A percentile compares a stretch with the other conserved stretches of the same genome.
These are phyloP conservation scores for Colletotrichum coccodes DNA, from an alignment of 2,329 filamentous ascomycete species.

Conservation along the genomic window DNA sequence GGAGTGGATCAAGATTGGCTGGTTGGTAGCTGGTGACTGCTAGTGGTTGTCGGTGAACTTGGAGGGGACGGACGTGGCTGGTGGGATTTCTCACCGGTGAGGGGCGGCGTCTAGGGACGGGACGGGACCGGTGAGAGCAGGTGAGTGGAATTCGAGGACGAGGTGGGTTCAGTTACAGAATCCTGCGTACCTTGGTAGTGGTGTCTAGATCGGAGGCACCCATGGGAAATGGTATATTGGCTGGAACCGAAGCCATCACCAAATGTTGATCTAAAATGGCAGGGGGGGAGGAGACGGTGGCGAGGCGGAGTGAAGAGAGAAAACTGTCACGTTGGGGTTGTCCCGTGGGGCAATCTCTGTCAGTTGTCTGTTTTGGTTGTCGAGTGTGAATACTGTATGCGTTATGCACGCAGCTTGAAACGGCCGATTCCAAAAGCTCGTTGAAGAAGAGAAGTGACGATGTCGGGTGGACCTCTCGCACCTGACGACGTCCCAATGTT, in stretches of 20 bases:
- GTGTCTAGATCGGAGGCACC: constrained; percentile 1
- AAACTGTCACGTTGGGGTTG: constrained; percentile 26
- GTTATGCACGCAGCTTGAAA: constrained; percentile 12
- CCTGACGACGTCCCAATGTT: not conserved
- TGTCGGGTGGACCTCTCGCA: not conserved
- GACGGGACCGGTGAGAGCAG: constrained; percentile 29
- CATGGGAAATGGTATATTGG: not conserved
- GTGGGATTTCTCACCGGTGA: constrained; percentile 30
- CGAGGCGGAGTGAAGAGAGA: constrained; percentile 1
- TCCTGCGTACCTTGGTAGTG: not conserved
- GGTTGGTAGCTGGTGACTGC: not conserved
- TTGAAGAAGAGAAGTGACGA: constrained; percentile 10
- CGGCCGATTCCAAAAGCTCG: not conserved
- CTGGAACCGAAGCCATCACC: constrained; percentile 15
- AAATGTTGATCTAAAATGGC: not conserved
- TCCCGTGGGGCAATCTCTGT: not conserved
- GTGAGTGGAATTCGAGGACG: constrained; percentile 10
- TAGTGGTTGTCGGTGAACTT: not conserved
- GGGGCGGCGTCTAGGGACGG: constrained; percentile 29
- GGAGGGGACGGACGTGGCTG: constrained; percentile 12
- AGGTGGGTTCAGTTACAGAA: too few relatives aligned
- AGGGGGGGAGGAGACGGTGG: not conserved
- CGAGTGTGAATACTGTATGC: not conserved
- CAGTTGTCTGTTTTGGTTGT: constrained; percentile 5
- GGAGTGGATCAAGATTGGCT: not conserved